Percentiles rank a stretch among this genome's conserved stretches.
Evolutionary conservation across 441 rosid species (phyloP).

Genomic region (Daphne laureola): DNA sequence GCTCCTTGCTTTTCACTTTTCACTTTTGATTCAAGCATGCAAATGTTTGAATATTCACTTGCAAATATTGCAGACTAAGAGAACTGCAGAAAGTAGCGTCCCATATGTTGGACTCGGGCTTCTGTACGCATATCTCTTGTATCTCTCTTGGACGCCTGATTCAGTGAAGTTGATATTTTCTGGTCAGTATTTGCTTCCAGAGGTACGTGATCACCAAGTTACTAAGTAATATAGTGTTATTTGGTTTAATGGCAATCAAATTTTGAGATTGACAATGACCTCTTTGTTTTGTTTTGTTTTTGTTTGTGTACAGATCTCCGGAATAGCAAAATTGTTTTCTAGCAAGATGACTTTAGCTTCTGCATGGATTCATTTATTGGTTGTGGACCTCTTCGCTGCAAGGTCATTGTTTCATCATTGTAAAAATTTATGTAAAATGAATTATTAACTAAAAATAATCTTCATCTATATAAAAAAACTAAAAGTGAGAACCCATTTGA

Average conservation of each 20-base stretch:
- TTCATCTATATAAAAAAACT: too few species aligned
- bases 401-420: conserved; percentile 40
- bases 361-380: conserved; percentile 86
- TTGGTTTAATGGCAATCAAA: neutral
- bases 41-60: neutral
- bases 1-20: neutral
- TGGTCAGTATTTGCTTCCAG: conserved; percentile 64
- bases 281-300: too few species aligned
- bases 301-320: conserved; percentile 49
- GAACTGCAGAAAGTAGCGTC: conserved; percentile 52
- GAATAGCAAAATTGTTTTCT: conserved; percentile 68
- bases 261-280: too few species aligned
- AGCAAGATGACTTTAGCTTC: conserved; percentile 76
- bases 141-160: conserved; percentile 81
- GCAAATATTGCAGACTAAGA: conserved; percentile 48
- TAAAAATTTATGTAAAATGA: too few species aligned
- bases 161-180: conserved; percentile 54
- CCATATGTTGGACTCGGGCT: conserved; percentile 60
- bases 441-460: too few species aligned
- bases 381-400: conserved; percentile 81
- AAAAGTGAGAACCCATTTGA: too few species aligned
- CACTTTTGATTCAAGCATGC: too few species aligned
- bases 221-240: too few species aligned
- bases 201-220: conserved; percentile 26
- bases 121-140: conserved; percentile 52